Conservation (phyloP, 768 basidiomycete genomes). For the Dendrothele bispora region DNA sequence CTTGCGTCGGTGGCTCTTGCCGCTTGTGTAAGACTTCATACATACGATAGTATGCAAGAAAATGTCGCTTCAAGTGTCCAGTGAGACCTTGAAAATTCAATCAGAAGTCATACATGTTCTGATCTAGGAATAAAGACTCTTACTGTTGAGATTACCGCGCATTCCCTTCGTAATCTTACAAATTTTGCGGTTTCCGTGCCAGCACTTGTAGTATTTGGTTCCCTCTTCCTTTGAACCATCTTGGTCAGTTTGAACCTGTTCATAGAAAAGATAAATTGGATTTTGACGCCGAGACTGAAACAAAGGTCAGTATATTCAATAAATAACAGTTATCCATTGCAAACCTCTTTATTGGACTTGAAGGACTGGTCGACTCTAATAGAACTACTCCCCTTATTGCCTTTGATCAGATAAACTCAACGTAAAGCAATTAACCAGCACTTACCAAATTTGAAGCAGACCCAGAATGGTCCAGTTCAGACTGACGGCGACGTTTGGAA, state of each 20-base stretch:
- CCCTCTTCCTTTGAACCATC: slow-evolving; percentile 5
- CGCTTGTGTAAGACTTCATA: neutral
- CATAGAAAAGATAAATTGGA: slow-evolving; percentile 16
- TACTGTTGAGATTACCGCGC: slow-evolving; percentile 18
- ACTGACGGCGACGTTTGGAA: too few relatives aligned
- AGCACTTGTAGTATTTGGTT: slow-evolving; percentile 20
- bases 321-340: too few relatives aligned
- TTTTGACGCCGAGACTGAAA: too few relatives aligned
- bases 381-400: too few relatives aligned
- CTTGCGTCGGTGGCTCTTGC: neutral
- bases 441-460: too few relatives aligned
- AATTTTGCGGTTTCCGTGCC: slow-evolving; percentile 17
- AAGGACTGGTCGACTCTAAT: too few relatives aligned
- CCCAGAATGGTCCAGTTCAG: too few relatives aligned
- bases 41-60: neutral
- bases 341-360: too few relatives aligned
- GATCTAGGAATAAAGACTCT: neutral
- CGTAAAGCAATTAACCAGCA: too few relatives aligned
- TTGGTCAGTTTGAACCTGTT: slow-evolving; percentile 2
- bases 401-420: too few relatives aligned
- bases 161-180: slow-evolving; percentile 16
- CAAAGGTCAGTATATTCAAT: too few relatives aligned
- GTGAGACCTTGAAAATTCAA: neutral
- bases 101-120: too few relatives aligned
- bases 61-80: neutral